Evolutionary conservation across 371 early-diverging fungal genomes (phyloP), one percentile per base, ranked within the genome.

Genomic region (Mucor indicus): DNA sequence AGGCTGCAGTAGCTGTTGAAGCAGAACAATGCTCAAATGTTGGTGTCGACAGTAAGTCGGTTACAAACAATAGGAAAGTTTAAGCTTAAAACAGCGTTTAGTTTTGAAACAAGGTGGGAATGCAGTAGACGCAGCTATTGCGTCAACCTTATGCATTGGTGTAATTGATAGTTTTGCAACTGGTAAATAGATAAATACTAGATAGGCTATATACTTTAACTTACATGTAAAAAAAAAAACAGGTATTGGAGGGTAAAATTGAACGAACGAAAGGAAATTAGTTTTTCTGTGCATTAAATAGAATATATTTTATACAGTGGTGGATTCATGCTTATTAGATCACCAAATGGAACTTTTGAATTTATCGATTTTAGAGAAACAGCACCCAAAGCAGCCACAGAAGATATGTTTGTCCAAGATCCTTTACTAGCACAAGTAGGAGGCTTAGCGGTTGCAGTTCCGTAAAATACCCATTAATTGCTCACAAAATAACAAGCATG

Each of bases 121-220:
- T 54, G 98, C 98, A 5, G 89, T 98, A 0, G 99, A 99, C 80
- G 90, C 98, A 9, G 94, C 96, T 3, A 87, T 99, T 45, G 95
- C 97, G 2, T 78, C 97, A 17, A 79, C 93, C 10, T 62, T 99
- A 13, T 98, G 96, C 60, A 84, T 98, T 44, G 99, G 99, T 22
- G 85, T 91, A 8, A 84, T 98, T 41, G 91, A 99, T 65, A 83
- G 80, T 11, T 98, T 95, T 80, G 86, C 95, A 11, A 85, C 94
- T n/a, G 99, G 99, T 41, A 92, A 95, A 33, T n/a, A 6, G 20
- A 0, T 12, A 4, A 15, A 2, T 6, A 12, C n/a, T 13, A 8
- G 30, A 16, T 10, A 11, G 11, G 29, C 11, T 27, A n/a, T n/a
- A n/a, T n/a, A n/a, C n/a, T n/a, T n/a, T n/a, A n/a, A n/a, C n/a